These are phyloP conservation scores for Oenanthe sinensis DNA, from an alignment of 129 eudicot species.

Conservation along the genomic window DNA sequence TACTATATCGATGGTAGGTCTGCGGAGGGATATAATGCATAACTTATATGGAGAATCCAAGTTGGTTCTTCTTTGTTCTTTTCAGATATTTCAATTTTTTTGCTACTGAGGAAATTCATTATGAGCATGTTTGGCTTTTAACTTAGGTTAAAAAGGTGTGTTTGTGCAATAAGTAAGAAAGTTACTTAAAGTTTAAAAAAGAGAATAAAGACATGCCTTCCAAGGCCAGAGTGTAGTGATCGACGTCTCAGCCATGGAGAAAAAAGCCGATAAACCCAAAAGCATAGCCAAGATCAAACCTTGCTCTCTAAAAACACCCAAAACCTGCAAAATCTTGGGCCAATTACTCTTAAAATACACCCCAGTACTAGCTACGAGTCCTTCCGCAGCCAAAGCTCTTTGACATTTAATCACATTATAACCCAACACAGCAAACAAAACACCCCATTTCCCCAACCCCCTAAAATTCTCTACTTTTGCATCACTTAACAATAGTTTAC, in stretches of 20 bases:
- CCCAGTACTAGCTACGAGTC: slow-evolving; percentile 15
- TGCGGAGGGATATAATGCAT: neutral
- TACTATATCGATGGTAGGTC: neutral
- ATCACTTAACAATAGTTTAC: neutral
- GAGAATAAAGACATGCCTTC: slow-evolving; percentile 33
- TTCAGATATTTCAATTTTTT: neutral
- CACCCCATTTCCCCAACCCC: slow-evolving; percentile 32
- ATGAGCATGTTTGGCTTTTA: neutral
- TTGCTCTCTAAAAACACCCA: slow-evolving; percentile 44
- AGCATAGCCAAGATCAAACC: slow-evolving; percentile 58
- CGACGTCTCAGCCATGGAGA: slow-evolving; percentile 71
- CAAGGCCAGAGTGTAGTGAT: slow-evolving; percentile 66
- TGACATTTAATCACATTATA: slow-evolving; percentile 40
- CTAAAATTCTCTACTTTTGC: slow-evolving; percentile 15
- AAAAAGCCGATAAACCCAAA: slow-evolving; percentile 61
- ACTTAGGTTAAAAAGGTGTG: too few species aligned
- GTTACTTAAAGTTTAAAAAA: too few species aligned
- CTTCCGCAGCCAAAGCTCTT: slow-evolving; percentile 38
- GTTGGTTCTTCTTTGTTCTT: neutral
- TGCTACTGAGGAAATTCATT: neutral
- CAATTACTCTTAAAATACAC: slow-evolving; percentile 28
- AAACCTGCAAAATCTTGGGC: slow-evolving; percentile 49
- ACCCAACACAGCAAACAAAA: slow-evolving; percentile 34
- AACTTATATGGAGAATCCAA: neutral
- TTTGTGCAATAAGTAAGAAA: too few species aligned